Evolutionary conservation across 148 eudicot species (phyloP).

Genomic region (Spergularia marina): DNA sequence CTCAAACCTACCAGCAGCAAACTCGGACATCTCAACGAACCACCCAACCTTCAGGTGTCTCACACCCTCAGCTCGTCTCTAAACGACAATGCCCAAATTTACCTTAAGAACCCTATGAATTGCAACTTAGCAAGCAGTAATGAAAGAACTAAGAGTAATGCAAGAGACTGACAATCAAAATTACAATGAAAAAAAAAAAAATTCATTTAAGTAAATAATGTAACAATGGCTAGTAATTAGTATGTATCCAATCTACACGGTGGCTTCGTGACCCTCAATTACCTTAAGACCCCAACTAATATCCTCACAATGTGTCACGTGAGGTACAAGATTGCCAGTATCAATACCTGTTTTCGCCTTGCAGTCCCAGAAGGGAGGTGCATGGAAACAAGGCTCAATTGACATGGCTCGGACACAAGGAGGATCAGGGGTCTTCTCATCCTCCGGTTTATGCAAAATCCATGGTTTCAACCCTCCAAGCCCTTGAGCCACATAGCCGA

Average conservation of each 20-base stretch:
- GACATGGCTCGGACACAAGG: constrained; percentile 79
- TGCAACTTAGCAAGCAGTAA: too few relatives aligned
- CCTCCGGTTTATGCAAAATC: constrained; percentile 81
- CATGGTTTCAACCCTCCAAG: constrained; percentile 95
- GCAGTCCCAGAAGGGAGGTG: constrained; percentile 91
- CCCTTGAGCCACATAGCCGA: constrained; percentile 91
- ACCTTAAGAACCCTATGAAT: too few relatives aligned
- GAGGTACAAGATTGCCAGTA: constrained; percentile 71
- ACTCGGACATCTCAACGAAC: too few relatives aligned
- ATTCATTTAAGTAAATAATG: constrained; percentile 6
- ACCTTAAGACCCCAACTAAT: constrained; percentile 95
- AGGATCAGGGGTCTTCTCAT: constrained; percentile 60
- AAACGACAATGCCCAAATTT: too few relatives aligned
- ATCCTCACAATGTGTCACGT: constrained; percentile 93
- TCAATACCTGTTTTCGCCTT: constrained; percentile 55
- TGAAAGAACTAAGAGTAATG: too few relatives aligned
- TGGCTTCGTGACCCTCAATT: constrained; percentile 43
- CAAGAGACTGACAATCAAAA: too few relatives aligned
- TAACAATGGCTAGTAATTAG: neutral
- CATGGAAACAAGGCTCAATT: constrained; percentile 91
- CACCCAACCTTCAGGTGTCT: too few relatives aligned
- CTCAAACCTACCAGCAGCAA: too few relatives aligned
- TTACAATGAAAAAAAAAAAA: constrained; percentile 11
- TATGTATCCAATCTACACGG: constrained; percentile 25
- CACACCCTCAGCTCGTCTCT: too few relatives aligned